A percentile compares a stretch with the other conserved stretches of the same genome.
Conservation (phyloP, 2,329 filamentous ascomycete genomes). For the Penicillium brasilianum region DNA sequence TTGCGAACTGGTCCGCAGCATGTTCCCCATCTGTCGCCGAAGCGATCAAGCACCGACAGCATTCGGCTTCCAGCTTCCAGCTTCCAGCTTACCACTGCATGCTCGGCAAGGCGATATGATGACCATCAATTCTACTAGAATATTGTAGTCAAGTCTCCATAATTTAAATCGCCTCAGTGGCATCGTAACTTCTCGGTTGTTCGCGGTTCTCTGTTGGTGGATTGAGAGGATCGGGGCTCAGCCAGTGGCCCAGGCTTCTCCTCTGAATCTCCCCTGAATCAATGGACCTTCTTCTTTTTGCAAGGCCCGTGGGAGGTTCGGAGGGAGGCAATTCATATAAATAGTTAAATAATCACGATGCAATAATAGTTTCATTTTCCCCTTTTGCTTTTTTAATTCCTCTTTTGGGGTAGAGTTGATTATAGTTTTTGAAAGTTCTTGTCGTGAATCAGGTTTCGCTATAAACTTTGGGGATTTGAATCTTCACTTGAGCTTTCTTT, state of each 20-base stretch:
- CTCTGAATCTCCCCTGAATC: constrained; percentile 7
- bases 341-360: constrained; percentile 16
- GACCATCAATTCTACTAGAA: background rate
- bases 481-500: background rate
- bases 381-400: constrained; percentile 8
- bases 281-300: background rate
- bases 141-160: background rate
- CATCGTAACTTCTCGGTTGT: background rate
- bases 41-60: constrained; percentile 21
- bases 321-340: constrained; percentile 9
- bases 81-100: constrained; percentile 2
- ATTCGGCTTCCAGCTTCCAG: background rate
- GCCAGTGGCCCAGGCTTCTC: background rate
- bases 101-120: background rate
- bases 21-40: constrained; percentile 13
- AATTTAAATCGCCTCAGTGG: constrained; percentile 4
- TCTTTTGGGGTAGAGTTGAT: background rate
- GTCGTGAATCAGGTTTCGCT: background rate
- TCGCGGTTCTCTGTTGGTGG: background rate
- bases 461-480: background rate
- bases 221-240: background rate
- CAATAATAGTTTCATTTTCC: constrained; percentile 13
- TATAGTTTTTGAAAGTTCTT: background rate
- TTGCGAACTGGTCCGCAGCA: constrained; percentile 35
- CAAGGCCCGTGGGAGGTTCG: background rate